Conservation (phyloP, 2,329 filamentous ascomycete species). For the Drechslera avenae region DNA sequence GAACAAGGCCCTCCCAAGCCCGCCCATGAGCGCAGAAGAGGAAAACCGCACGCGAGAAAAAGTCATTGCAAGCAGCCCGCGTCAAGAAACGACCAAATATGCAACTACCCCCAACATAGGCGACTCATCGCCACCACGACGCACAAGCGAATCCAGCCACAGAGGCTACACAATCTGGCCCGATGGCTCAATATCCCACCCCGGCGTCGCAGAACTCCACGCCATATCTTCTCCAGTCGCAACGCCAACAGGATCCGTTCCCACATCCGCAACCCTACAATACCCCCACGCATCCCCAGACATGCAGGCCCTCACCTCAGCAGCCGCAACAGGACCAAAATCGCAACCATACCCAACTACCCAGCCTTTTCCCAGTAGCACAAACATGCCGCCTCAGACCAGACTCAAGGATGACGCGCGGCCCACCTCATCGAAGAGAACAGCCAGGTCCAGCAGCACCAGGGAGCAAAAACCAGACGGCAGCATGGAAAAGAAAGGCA, state of each 20-base stretch:
- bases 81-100: conserved; percentile 13
- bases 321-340: background rate
- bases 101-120: conserved; percentile 1
- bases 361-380: conserved; percentile 7
- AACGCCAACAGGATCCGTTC: conserved; percentile 35
- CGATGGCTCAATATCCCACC: conserved; percentile 13
- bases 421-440: background rate
- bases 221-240: conserved; percentile 25
- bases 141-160: conserved; percentile 20
- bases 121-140: conserved; percentile 6
- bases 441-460: background rate
- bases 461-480: conserved; percentile 1
- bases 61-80: conserved; percentile 13
- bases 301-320: conserved; percentile 6
- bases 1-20: conserved; percentile 42
- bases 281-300: conserved; percentile 12
- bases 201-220: conserved; percentile 28
- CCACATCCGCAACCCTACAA: conserved; percentile 20
- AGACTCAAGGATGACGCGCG: background rate
- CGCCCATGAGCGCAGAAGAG: conserved; percentile 26
- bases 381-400: background rate
- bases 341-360: conserved; percentile 9
- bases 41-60: conserved; percentile 24
- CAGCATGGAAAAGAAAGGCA: too few relatives aligned
- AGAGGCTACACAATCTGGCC: conserved; percentile 13